Conservation (phyloP, 345 rosid species). For the Euphorbia tirucalli region DNA sequence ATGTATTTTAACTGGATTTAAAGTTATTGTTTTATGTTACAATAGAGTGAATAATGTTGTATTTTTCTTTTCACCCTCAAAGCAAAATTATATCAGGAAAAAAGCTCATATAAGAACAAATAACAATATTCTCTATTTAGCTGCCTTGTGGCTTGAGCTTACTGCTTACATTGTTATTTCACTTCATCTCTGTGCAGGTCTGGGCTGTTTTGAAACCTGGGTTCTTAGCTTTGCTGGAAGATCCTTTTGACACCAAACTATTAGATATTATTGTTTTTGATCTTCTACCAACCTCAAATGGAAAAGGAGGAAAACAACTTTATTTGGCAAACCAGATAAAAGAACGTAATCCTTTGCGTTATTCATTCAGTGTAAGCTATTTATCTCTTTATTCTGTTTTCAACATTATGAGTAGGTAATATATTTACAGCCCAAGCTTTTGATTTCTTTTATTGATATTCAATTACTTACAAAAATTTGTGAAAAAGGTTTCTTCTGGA, state of each 20-base stretch:
- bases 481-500: conserved; percentile 60
- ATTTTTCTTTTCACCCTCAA: not conserved
- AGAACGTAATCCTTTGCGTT: conserved; percentile 65
- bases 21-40: not conserved
- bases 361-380: conserved; percentile 52
- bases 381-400: conserved; percentile 1
- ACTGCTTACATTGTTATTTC: not conserved
- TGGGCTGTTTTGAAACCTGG: conserved; percentile 98
- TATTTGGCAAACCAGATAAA: conserved; percentile 59
- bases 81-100: not conserved
- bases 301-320: conserved; percentile 30
- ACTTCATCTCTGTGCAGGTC: conserved; percentile 42
- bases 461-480: not conserved
- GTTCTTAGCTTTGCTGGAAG: conserved; percentile 82
- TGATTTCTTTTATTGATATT: not conserved
- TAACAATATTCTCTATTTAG: not conserved
- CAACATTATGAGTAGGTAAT: not conserved
- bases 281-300: conserved; percentile 32
- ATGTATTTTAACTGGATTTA: not conserved
- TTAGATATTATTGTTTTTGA: conserved; percentile 83
- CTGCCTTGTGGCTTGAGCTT: not conserved
- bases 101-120: not conserved
- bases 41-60: not conserved
- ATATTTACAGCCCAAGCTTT: not conserved
- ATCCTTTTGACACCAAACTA: conserved; percentile 60